These are phyloP conservation scores for Ilyonectria mors-panacis DNA, from an alignment of 2,329 filamentous ascomycete species.

Conservation along the genomic window DNA sequence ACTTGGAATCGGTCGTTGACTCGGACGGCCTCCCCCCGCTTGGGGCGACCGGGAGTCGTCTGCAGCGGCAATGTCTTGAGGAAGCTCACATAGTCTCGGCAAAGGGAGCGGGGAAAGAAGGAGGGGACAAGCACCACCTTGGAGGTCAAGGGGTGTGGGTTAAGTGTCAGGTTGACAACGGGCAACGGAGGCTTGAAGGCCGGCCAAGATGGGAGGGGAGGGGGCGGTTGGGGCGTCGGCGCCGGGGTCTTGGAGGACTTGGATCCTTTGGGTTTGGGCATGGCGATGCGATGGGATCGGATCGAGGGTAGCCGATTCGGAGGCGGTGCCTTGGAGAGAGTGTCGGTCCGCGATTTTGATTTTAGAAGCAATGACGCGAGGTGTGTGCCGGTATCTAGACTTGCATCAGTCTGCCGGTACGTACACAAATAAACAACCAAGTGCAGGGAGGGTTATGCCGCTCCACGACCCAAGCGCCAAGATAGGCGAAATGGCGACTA, in stretches of 20 bases:
- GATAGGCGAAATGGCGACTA: neutral
- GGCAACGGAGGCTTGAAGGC: conserved; percentile 78
- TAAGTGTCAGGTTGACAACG: conserved; percentile 73
- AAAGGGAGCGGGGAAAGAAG: conserved; percentile 82
- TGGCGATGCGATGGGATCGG: conserved; percentile 28
- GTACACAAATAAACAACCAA: neutral
- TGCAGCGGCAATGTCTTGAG: conserved; percentile 77
- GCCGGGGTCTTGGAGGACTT: conserved; percentile 44
- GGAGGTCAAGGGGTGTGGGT: conserved; percentile 63
- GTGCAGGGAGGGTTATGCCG: neutral
- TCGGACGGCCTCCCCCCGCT: conserved; percentile 83
- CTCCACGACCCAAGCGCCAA: neutral
- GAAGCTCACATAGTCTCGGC: conserved; percentile 82
- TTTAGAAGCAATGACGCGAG: neutral
- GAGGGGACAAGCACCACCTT: conserved; percentile 82
- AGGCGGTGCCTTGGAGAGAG: neutral
- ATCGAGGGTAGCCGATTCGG: neutral
- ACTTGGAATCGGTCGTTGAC: conserved; percentile 94
- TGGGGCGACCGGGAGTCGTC: conserved; percentile 85
- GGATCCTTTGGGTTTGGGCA: conserved; percentile 54
- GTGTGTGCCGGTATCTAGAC: neutral
- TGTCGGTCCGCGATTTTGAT: neutral
- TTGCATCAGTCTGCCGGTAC: conserved; percentile 12
- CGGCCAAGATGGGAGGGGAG: conserved; percentile 72
- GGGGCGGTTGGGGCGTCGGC: conserved; percentile 50